These are phyloP conservation scores for Paramarasmius palmivorus DNA, from an alignment of 1,284 basidiomycete species.

Conservation along the genomic window DNA sequence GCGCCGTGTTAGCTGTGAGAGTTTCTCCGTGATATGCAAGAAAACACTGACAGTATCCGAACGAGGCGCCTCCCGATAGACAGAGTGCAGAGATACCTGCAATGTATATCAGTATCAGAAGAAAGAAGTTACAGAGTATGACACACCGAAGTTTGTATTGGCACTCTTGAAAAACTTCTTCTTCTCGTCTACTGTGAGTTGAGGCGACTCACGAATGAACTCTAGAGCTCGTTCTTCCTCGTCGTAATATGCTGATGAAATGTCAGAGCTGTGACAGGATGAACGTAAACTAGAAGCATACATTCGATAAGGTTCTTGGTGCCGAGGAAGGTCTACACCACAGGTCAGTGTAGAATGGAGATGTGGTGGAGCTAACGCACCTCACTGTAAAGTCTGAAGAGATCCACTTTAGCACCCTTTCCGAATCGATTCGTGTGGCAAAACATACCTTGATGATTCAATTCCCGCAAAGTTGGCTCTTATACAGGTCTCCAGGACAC, in stretches of 20 bases:
- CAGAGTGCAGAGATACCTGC: constrained; percentile 80
- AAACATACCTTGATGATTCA: constrained; percentile 72
- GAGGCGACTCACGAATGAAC: constrained; percentile 72
- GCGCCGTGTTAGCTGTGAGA: background rate
- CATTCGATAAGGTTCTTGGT: constrained; percentile 88
- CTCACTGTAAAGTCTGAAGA: constrained; percentile 81
- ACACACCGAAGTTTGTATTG: constrained; percentile 83
- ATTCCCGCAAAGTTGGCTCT: constrained; percentile 94
- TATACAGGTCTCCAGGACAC: constrained; percentile 91
- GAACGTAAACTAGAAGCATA: constrained; percentile 30
- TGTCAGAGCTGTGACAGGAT: constrained; percentile 5
- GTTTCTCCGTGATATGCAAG: background rate
- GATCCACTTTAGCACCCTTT: background rate
- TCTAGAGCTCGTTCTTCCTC: constrained; percentile 78
- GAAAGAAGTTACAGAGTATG: background rate
- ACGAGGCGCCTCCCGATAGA: constrained; percentile 91
- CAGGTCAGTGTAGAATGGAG: constrained; percentile 17
- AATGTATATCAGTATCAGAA: background rate
- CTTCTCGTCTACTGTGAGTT: constrained; percentile 87
- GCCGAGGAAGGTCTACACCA: constrained; percentile 79
- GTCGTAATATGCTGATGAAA: constrained; percentile 66
- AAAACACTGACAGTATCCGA: constrained; percentile 79
- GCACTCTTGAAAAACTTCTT: constrained; percentile 88
- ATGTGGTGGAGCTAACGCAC: constrained; percentile 37
- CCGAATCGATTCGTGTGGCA: constrained; percentile 5